These are phyloP conservation scores for Termitomyces sp. DNA, from an alignment of 768 basidiomycete genomes.

Conservation along the genomic window DNA sequence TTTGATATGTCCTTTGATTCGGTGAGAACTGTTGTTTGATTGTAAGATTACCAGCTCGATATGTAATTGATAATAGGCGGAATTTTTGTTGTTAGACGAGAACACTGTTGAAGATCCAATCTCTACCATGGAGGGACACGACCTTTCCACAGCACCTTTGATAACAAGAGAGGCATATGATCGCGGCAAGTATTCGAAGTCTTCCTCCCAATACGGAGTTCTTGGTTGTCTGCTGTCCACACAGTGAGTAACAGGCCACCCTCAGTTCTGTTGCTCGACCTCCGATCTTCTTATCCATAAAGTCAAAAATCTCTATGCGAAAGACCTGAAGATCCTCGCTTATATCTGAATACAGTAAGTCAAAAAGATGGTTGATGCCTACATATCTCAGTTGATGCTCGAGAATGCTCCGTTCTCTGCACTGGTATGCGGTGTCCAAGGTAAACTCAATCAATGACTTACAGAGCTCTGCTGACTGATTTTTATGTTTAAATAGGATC, in stretches of 20 bases:
- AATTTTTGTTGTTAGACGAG: conserved; percentile 13
- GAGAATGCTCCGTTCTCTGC: conserved; percentile 75
- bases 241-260: conserved; percentile 29
- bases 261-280: neutral
- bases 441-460: conserved; percentile 27
- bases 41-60: neutral
- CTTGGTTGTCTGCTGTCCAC: conserved; percentile 44
- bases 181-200: conserved; percentile 25
- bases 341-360: conserved; percentile 66
- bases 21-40: neutral
- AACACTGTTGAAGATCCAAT: neutral
- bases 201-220: conserved; percentile 54
- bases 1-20: neutral
- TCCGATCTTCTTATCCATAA: neutral
- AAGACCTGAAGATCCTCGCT: conserved; percentile 35
- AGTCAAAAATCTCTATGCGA: conserved; percentile 27
- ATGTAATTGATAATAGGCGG: neutral
- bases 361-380: neutral
- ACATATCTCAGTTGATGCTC: neutral
- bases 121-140: conserved; percentile 21
- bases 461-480: neutral
- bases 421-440: conserved; percentile 71
- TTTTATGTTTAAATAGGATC: conserved; percentile 35
- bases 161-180: conserved; percentile 47
- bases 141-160: conserved; percentile 43